Base-by-base conservation (phyloP, 1,284 basidiomycete genomes). In the Apiotrichum akiyoshidainum region DNA sequence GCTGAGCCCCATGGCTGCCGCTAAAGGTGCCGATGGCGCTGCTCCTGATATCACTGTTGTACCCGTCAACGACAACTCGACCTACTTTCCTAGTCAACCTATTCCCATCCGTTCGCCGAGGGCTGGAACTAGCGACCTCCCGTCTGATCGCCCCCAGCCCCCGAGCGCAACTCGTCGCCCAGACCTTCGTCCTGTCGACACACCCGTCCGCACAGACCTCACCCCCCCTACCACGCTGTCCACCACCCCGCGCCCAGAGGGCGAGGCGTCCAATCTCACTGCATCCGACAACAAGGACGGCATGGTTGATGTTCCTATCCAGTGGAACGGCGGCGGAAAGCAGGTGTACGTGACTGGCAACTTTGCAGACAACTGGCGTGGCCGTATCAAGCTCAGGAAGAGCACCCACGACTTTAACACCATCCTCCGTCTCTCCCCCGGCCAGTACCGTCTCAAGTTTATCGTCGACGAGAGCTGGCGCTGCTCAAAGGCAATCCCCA, bases 391-490 rank as follows among this genome's bases (percentile, higher is more conserved):
- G 71, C 65, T 82, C 52, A 75, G 75, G 63, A 76, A 75, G 59
- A 77, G 76, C 57, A 76, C 75, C n/a, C 75, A 79, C 54, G 80
- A 81, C 61, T 82, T 82, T 52, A 71, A 73, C 59, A 73, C 74
- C 0, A 70, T 81, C 37, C 71, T 83, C 44, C 74, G 79, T 17
- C 83, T 96, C 4, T 85, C 87, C 14, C 92, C 94, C 0, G 96
- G 95, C 22, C 94, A 93, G 2, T 94, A 99, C 73, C 90, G 95
- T 61, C 84, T 98, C 73, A 92, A 94, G 65, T 99, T 98, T 81
- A 85, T 98, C 66, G 92, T 99, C 60, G 96, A 99, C 76, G 89
- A 91, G 59, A 84, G 87, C 53, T 93, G 89, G 87, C 85, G 87
- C 59, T 83, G 84, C 55, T 83, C 83, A 13, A 80, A 82, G 65